A percentile compares a stretch with the other conserved stretches of the same genome.
These are phyloP conservation scores for Yamadazyma dendronema DNA, from an alignment of 1,139 yeast genomes.

Conservation along the genomic window DNA sequence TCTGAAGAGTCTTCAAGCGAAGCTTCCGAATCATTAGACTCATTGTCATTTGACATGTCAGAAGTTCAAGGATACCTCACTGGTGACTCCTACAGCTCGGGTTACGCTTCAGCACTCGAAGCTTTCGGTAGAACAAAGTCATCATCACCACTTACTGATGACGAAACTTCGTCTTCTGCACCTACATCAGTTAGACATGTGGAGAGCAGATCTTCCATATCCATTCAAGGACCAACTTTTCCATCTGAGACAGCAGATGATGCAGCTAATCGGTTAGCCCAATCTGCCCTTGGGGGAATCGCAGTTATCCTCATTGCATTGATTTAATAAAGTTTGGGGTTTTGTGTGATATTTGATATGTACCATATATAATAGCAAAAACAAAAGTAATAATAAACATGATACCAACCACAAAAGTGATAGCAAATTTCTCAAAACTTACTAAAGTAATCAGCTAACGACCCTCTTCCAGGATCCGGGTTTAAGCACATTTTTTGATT, in stretches of 20 bases:
- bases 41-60: constrained; percentile 1
- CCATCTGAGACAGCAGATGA: constrained; percentile 7
- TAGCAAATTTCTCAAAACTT: background rate
- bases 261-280: constrained; percentile 8
- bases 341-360: background rate
- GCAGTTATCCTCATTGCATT: constrained; percentile 7
- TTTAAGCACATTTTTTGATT: background rate
- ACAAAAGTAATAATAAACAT: background rate
- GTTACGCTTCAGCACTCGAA: constrained; percentile 8
- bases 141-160: constrained; percentile 6
- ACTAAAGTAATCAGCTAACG: background rate
- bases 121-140: constrained; percentile 10
- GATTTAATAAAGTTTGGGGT: constrained; percentile 1
- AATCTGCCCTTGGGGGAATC: constrained; percentile 7
- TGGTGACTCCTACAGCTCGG: constrained; percentile 1
- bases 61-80: background rate
- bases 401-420: background rate
- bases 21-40: background rate
- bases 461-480: too few species aligned
- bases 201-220: background rate
- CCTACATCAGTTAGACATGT: background rate
- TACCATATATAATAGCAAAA: background rate
- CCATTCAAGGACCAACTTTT: constrained; percentile 4
- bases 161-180: background rate
- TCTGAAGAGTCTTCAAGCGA: constrained; percentile 1